A percentile compares a stretch with the other conserved stretches of the same genome.
Conservation (phyloP, 768 basidiomycete genomes). For the Mrakia gelida region DNA sequence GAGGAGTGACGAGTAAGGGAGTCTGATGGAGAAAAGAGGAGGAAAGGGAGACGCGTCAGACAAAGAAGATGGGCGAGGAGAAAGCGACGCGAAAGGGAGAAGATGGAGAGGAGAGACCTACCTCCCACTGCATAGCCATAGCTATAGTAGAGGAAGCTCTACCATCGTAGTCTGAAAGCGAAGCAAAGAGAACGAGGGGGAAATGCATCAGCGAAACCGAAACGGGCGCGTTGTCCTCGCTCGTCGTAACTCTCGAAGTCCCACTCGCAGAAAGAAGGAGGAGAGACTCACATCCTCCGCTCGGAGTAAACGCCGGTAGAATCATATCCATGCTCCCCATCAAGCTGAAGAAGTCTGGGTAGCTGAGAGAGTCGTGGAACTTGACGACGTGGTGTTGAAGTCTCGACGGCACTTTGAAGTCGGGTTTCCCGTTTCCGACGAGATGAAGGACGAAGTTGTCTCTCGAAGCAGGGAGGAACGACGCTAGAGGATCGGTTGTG, state of each 20-base stretch:
- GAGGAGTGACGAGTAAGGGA: conserved; percentile 2
- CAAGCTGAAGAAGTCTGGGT: conserved; percentile 3
- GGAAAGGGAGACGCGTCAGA: too few relatives aligned
- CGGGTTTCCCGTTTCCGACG: conserved; percentile 6
- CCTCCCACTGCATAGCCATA: conserved; percentile 14
- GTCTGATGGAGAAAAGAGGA: background rate
- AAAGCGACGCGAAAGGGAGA: background rate
- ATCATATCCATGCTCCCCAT: conserved; percentile 5
- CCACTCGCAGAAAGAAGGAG: too few relatives aligned
- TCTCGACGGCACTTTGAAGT: background rate
- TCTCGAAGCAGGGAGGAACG: background rate
- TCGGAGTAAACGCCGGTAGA: background rate
- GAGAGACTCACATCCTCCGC: background rate
- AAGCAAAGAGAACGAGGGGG: too few relatives aligned
- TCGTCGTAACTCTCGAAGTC: too few relatives aligned
- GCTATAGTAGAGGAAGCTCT: conserved; percentile 4
- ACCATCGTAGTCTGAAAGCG: background rate
- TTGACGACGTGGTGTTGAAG: background rate
- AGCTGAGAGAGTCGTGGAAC: background rate
- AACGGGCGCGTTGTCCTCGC: background rate
- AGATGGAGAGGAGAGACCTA: background rate
- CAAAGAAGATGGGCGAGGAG: background rate
- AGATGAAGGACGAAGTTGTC: conserved; percentile 16
- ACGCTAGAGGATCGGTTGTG: background rate
- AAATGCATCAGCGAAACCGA: background rate